Evolutionary conservation across 2,329 filamentous ascomycete species (phyloP).

Genomic region (Alternaria sp.): DNA sequence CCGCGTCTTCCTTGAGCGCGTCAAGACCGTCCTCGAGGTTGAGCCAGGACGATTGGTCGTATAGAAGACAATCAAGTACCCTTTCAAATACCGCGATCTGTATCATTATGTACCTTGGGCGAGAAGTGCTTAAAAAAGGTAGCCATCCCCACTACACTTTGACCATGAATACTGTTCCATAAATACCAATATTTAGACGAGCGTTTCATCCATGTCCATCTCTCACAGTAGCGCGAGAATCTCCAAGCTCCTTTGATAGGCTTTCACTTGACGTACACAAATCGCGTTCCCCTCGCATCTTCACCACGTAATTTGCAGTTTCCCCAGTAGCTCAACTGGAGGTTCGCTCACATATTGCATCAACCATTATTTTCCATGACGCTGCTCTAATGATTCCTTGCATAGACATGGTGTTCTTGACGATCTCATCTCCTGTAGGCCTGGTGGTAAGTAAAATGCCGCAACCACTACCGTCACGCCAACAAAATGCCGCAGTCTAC

Average conservation of each 20-base stretch:
- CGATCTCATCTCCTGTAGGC: neutral
- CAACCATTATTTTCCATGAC: neutral
- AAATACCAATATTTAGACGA: slow-evolving; percentile 1
- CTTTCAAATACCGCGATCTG: slow-evolving; percentile 25
- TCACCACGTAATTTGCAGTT: neutral
- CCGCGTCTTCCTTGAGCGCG: slow-evolving; percentile 80
- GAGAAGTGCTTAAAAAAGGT: neutral
- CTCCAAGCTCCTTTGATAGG: neutral
- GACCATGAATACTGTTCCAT: slow-evolving; percentile 1
- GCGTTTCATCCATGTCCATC: neutral
- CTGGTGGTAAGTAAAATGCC: slow-evolving; percentile 1
- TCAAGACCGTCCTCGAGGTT: slow-evolving; percentile 75
- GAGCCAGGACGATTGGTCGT: slow-evolving; percentile 52
- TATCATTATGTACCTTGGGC: slow-evolving; percentile 33
- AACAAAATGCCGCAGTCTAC: slow-evolving; percentile 1
- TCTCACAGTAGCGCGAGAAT: neutral
- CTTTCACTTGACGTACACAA: neutral
- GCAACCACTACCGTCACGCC: neutral
- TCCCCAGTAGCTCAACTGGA: neutral
- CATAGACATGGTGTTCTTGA: neutral
- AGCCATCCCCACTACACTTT: neutral
- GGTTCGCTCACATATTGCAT: neutral
- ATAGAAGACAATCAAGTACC: slow-evolving; percentile 21
- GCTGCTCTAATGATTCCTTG: too few relatives aligned
- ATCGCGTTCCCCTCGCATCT: neutral